Base-by-base conservation (phyloP, 176 grass and related monocot genomes). In the Ensete glaucum region DNA sequence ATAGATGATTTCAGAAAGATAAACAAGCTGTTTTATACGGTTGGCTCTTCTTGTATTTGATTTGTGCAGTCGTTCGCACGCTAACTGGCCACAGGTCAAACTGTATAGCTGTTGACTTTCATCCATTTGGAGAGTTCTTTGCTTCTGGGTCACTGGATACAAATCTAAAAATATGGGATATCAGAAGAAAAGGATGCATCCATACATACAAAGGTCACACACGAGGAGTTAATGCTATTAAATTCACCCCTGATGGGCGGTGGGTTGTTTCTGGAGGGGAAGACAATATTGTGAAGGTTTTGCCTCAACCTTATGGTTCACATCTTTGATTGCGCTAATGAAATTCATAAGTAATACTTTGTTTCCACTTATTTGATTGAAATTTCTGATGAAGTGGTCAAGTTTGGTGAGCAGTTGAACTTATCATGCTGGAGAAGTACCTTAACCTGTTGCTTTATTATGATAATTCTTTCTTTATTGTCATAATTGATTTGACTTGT, bases 121-220 rank as follows among this genome's bases (percentile, higher is more conserved):
- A 97, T 77, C 94, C 94, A 50, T 97, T 97, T 85, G 88, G 90
- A 17, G 94, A 97, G 77, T 91, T 97, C 65, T 83, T 97, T 77
- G 94, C 88, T 48, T 93, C 94, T 73, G 94, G 90, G 14, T 93
- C 94, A 73, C 82, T 85, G 68, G 90, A 97, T 69, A 97, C 90
- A 87, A 97, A 97, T 77, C 80, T 97, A 80, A 97, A 97, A 76
- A 89, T 97, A 83, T 93, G 94, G 90, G 90, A 97, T 74, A 88
- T 88, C 26, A 78, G 88, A 85, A 88, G 92, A 76, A 97, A 97
- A 73, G 80, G 84, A 82, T 91, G 90, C 75, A 97, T 97, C 78
- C 88, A 91, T 72, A 97, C 94, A 51, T 97, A 97, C 69, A 92
- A 97, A 64, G 94, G 94, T 53, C 94, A 97, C 55, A 89, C 85